Conservation (phyloP, 2,329 filamentous ascomycete genomes). For the Aspergillus fijiensis region DNA sequence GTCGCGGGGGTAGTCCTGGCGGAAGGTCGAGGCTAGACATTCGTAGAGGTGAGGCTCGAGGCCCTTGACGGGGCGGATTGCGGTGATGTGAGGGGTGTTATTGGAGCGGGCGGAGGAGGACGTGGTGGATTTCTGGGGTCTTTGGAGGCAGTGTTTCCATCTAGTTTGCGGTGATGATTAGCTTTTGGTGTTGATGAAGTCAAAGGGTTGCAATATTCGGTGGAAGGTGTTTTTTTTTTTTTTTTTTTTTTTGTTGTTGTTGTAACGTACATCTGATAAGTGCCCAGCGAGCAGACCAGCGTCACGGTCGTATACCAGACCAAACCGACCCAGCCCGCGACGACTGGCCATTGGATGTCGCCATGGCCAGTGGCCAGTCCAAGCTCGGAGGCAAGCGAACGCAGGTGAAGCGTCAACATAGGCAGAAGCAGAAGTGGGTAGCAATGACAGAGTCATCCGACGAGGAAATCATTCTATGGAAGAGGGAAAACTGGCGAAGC, state of each 20-base stretch:
- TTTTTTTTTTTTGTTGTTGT: neutral
- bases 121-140: constrained; percentile 45
- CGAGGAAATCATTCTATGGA: constrained; percentile 19
- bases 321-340: constrained; percentile 48
- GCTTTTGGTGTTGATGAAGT: neutral
- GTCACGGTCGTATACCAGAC: constrained; percentile 58
- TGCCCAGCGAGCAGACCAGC: constrained; percentile 58
- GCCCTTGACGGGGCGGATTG: constrained; percentile 91
- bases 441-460: constrained; percentile 4
- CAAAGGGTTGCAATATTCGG: too few species aligned
- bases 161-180: constrained; percentile 35
- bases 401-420: constrained; percentile 32
- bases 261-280: constrained; percentile 55
- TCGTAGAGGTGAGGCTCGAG: constrained; percentile 88
- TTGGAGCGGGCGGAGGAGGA: constrained; percentile 44
- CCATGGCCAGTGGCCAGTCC: constrained; percentile 30
- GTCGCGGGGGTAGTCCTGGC: constrained; percentile 73
- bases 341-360: constrained; percentile 36
- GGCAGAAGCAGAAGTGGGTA: constrained; percentile 15
- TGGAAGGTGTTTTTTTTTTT: neutral
- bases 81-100: constrained; percentile 77
- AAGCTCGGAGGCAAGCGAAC: constrained; percentile 21
- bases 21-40: constrained; percentile 83
- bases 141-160: constrained; percentile 54
- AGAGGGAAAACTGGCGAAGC: neutral